Percentiles rank a stretch among this genome's conserved stretches.
Conservation (phyloP, 495 filamentous ascomycete species). For the Viridothelium virens region DNA sequence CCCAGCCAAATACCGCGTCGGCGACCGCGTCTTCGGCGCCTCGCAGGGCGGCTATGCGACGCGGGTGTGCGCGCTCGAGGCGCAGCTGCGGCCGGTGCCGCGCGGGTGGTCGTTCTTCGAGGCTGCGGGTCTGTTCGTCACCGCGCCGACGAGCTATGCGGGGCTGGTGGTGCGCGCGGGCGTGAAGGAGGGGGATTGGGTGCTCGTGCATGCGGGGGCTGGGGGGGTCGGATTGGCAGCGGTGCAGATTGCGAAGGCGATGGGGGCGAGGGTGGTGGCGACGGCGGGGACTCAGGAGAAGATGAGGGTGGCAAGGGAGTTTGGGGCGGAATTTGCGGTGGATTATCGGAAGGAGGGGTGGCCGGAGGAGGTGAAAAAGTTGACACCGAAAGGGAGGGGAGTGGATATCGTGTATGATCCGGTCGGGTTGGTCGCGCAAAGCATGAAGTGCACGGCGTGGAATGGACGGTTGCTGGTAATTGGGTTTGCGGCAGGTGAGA, state of each 20-base stretch:
- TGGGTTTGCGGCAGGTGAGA: constrained; percentile 80
- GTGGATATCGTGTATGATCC: constrained; percentile 90
- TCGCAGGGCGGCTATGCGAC: constrained; percentile 82
- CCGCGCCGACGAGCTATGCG: constrained; percentile 83
- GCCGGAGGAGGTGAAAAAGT: constrained; percentile 68
- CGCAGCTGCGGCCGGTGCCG: constrained; percentile 63
- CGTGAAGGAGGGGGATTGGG: constrained; percentile 71
- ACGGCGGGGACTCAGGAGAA: constrained; percentile 75
- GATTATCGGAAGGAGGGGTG: constrained; percentile 66
- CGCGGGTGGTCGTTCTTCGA: constrained; percentile 73
- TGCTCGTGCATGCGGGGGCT: constrained; percentile 86
- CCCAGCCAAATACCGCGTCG: constrained; percentile 55
- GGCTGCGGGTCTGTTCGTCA: constrained; percentile 84
- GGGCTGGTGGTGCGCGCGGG: constrained; percentile 70
- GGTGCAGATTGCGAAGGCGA: constrained; percentile 87
- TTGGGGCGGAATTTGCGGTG: constrained; percentile 76
- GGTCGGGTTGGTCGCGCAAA: constrained; percentile 75
- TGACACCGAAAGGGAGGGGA: constrained; percentile 63
- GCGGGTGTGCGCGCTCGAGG: constrained; percentile 58
- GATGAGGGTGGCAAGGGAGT: constrained; percentile 64
- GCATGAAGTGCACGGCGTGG: constrained; percentile 83
- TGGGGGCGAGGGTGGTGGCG: constrained; percentile 81
- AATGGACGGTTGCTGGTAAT: constrained; percentile 81
- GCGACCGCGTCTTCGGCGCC: constrained; percentile 80
- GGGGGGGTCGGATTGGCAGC: constrained; percentile 88